Conservation (phyloP, 306 rosid genomes). For the Luffa aegyptiaca region DNA sequence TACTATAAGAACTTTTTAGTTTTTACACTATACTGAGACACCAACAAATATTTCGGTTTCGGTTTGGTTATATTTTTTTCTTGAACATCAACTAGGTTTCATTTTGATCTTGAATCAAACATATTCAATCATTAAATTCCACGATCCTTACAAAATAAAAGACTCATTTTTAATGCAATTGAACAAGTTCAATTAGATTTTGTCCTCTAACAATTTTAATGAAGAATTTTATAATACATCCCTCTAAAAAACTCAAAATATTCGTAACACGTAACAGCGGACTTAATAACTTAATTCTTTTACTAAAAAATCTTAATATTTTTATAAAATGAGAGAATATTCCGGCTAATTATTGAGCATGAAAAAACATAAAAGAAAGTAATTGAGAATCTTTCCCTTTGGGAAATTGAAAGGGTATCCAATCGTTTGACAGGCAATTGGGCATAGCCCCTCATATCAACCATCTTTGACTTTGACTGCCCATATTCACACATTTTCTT, state of each 20-base stretch:
- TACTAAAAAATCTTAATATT: background rate
- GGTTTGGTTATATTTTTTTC: too few relatives aligned
- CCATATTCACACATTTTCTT: background rate
- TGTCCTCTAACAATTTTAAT: background rate
- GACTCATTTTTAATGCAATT: background rate
- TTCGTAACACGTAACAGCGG: background rate
- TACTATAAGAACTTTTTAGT: too few relatives aligned
- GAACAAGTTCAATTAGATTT: background rate
- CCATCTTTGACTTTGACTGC: background rate
- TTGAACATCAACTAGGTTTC: too few relatives aligned
- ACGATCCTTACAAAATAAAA: background rate
- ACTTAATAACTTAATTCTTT: background rate
- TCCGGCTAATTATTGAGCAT: background rate
- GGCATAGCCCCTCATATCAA: background rate
- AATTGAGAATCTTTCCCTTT: constrained; percentile 9
- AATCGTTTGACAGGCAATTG: background rate
- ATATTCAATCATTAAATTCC: too few relatives aligned
- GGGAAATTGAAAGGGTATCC: constrained; percentile 8
- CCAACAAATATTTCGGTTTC: too few relatives aligned
- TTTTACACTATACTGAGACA: too few relatives aligned
- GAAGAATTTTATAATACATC: background rate
- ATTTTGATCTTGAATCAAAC: too few relatives aligned
- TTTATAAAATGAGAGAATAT: background rate
- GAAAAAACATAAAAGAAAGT: background rate
- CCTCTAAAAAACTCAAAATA: background rate